These are phyloP conservation scores for Backusella macrospora DNA, from an alignment of 192 early-diverging fungal species.

Conservation along the genomic window DNA sequence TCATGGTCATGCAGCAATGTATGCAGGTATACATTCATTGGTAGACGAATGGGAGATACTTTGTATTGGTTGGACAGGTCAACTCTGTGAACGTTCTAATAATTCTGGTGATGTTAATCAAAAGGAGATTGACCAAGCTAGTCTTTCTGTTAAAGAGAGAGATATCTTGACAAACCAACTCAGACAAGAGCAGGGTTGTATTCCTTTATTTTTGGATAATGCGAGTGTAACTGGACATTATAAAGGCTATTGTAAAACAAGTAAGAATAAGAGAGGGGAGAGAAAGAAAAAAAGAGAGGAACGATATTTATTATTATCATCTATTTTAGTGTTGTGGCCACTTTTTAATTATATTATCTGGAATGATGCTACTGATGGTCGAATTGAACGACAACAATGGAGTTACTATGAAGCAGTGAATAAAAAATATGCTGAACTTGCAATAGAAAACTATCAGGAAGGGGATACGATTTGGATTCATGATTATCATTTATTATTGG, in stretches of 20 bases:
- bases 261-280: constrained; percentile 38
- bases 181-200: constrained; percentile 31
- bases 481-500: constrained; percentile 94
- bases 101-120: not conserved
- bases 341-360: constrained; percentile 93
- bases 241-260: constrained; percentile 96
- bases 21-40: constrained; percentile 81
- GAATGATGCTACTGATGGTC: constrained; percentile 74
- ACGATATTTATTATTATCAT: not conserved
- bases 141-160: not conserved
- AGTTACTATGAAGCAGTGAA: constrained; percentile 80
- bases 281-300: not conserved
- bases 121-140: not conserved
- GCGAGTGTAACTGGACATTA: constrained; percentile 81
- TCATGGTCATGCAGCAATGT: constrained; percentile 88
- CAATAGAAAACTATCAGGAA: constrained; percentile 69
- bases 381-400: constrained; percentile 72
- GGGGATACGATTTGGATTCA: constrained; percentile 96
- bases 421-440: constrained; percentile 73
- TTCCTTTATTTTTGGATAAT: constrained; percentile 84
- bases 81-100: constrained; percentile 59
- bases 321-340: constrained; percentile 82
- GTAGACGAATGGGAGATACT: constrained; percentile 58
- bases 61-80: constrained; percentile 79
- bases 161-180: not conserved